Base-by-base conservation (phyloP, 352 stramenopile genomes). In the Phytophthora multivora region DNA sequence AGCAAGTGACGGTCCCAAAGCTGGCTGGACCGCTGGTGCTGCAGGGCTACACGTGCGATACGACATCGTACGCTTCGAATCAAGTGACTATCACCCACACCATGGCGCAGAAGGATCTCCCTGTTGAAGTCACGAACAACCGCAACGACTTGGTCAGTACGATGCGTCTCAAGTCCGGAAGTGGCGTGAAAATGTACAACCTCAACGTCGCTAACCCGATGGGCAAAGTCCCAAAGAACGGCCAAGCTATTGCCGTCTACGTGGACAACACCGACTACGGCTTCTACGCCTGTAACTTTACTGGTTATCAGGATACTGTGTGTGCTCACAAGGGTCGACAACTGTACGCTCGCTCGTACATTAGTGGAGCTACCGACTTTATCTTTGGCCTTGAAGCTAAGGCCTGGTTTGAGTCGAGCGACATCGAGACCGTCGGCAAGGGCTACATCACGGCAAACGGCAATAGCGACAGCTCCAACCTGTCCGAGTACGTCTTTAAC, bases 41-140 rank as follows among this genome's bases (percentile, higher is more conserved):
- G 0, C 54, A 70, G 15, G 62, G 62, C 6, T 65, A 66, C 54
- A 70, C 54, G 26, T 65, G 54, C 13, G 25, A 70, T 40, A 60
- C 54, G 16, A 57, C 46, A 5, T 47, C 56, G 11, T 70, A 70
- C 16, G 30, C 40, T 5, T 23, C 15, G 9, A 66, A 66, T 26
- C 19, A 53, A 10, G 58, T 54, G 25, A 66, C 58, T 2, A 50
- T 66, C 15, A 60, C 58, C 3, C 49, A 53, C 13, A 26, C 40
- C 2, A 59, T 41, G 48, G 30, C 58, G 0, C 58, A 67, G 15
- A 47, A 16, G 5, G 50, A 66, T 18, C 31, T 66, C 2, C 31
- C 57, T 23, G 9, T 13, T 9, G 26, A 66, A 4, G 35, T 31
- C 25, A 49, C 49, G 31, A 47, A 47, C 15, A 10, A 6, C 0